Conservation (phyloP, 1,284 basidiomycete species). For the Trametes hirsuta region DNA sequence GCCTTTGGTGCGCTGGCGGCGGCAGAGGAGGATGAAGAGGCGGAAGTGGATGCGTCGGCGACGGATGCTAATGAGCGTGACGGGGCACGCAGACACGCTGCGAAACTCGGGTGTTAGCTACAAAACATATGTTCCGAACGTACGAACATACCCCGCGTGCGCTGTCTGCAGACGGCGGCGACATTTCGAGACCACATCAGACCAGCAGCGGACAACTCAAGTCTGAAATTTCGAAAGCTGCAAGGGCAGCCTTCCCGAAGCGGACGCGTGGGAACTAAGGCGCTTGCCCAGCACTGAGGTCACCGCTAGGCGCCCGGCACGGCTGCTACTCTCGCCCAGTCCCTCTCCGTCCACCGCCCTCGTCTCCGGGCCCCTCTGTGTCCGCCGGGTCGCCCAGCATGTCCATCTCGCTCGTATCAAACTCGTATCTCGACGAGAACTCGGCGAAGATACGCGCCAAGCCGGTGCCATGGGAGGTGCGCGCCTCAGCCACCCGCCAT, state of each 20-base stretch:
- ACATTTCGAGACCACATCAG: slow-evolving; percentile 42
- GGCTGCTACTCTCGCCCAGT: slow-evolving; percentile 2
- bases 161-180: slow-evolving; percentile 37
- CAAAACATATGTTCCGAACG: background rate
- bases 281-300: slow-evolving; percentile 18
- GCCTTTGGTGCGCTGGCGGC: slow-evolving; percentile 27
- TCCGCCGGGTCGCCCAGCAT: slow-evolving; percentile 39
- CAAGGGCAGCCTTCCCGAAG: slow-evolving; percentile 15
- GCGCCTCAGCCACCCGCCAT: slow-evolving; percentile 7
- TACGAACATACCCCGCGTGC: slow-evolving; percentile 34
- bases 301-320: slow-evolving; percentile 16
- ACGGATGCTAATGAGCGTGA: slow-evolving; percentile 36
- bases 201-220: slow-evolving; percentile 18
- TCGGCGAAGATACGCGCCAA: slow-evolving; percentile 88
- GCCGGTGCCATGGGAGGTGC: slow-evolving; percentile 95
- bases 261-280: slow-evolving; percentile 18
- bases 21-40: slow-evolving; percentile 22
- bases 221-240: slow-evolving; percentile 21
- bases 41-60: slow-evolving; percentile 26
- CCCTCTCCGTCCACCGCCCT: background rate
- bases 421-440: slow-evolving; percentile 85
- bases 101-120: background rate
- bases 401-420: slow-evolving; percentile 86
- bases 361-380: background rate
- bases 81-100: slow-evolving; percentile 26